Evolutionary conservation across 2,329 filamentous ascomycete genomes (phyloP), one percentile per base, ranked within the genome.

Genomic region (Juglanconis oblonga): DNA sequence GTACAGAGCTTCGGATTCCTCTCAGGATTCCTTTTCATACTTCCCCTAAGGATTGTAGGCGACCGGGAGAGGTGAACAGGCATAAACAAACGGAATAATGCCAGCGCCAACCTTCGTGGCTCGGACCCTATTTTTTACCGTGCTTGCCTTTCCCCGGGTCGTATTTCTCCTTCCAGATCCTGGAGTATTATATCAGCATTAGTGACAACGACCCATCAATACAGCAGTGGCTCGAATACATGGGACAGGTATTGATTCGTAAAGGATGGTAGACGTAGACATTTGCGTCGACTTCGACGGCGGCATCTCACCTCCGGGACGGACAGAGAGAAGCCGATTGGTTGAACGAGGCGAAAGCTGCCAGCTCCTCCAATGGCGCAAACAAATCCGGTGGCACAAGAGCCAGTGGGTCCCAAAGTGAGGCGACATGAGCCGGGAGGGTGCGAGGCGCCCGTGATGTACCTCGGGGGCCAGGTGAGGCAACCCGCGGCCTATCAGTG

Each of bases 101-200:
- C 8, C 4, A 7, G 13, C 4, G 10, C 5, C 33, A 3, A 11
- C 8, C 4, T 32, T 11, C 6, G 14, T 11, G 24, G 32, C 32
- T 32, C 2, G 35, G 24, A 8, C 38, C 64, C 62, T 74, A 73
- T 66, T 80, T 77, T 71, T 81, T 77, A 65, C 72, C 71, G 62
- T 79, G 76, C 71, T 81, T 76, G 65, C 71, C 71, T 62, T 72
- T 76, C 55, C 68, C 76, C 38, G 82, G 80, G 68, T 83, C 83
- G 77, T 98, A 97, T 77, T 98, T 98, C 64, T 96, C 92, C 74
- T 98, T 98, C 92, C 94, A 97, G 71, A 98, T 97, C 93, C 92
- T 96, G 71, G n/a, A 35, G 6, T 29, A 32, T 11, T 7, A 7
- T 3, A 17, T 63, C 35, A 63, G 61, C 17, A 52, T 36, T 5